These are phyloP conservation scores for Phytopythium helicoides DNA, from an alignment of 352 stramenopile genomes.

Conservation along the genomic window DNA sequence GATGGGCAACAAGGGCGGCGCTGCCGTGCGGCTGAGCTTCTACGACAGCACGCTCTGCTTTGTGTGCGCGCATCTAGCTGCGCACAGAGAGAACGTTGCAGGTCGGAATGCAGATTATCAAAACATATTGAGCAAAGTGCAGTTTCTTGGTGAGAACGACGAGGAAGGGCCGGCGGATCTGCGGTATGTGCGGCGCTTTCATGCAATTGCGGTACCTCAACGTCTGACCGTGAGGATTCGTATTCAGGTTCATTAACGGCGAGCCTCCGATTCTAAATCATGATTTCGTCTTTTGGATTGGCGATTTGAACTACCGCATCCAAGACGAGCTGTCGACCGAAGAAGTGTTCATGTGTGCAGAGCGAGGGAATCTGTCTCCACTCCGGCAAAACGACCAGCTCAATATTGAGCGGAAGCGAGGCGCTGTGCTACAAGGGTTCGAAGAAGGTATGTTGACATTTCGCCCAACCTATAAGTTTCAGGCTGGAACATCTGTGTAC, in stretches of 20 bases:
- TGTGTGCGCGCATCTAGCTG: slow-evolving; percentile 97
- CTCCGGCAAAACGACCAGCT: slow-evolving; percentile 63
- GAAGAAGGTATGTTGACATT: slow-evolving; percentile 92
- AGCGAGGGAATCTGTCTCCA: slow-evolving; percentile 36
- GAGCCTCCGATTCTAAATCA: slow-evolving; percentile 92
- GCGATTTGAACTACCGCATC: slow-evolving; percentile 92
- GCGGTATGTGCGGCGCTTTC: slow-evolving; percentile 12
- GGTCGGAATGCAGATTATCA: slow-evolving; percentile 97
- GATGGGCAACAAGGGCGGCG: slow-evolving; percentile 99
- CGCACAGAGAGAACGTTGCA: slow-evolving; percentile 97
- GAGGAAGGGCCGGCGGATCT: slow-evolving; percentile 23
- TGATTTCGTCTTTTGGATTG: slow-evolving; percentile 98
- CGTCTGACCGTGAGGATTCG: slow-evolving; percentile 4
- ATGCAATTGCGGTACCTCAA: not conserved
- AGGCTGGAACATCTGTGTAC: slow-evolving; percentile 94
- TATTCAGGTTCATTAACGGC: slow-evolving; percentile 38
- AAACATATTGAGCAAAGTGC: slow-evolving; percentile 96
- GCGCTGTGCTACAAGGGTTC: slow-evolving; percentile 86
- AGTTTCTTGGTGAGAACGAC: slow-evolving; percentile 77
- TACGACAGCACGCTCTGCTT: slow-evolving; percentile 99
- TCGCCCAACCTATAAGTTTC: slow-evolving; percentile 97
- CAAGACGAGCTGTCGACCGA: slow-evolving; percentile 72
- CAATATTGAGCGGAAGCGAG: slow-evolving; percentile 57
- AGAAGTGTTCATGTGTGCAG: slow-evolving; percentile 61
- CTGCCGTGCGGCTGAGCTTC: slow-evolving; percentile 94